Evolutionary conservation across 768 basidiomycete species (phyloP).

Genomic region (Suillus placidus): DNA sequence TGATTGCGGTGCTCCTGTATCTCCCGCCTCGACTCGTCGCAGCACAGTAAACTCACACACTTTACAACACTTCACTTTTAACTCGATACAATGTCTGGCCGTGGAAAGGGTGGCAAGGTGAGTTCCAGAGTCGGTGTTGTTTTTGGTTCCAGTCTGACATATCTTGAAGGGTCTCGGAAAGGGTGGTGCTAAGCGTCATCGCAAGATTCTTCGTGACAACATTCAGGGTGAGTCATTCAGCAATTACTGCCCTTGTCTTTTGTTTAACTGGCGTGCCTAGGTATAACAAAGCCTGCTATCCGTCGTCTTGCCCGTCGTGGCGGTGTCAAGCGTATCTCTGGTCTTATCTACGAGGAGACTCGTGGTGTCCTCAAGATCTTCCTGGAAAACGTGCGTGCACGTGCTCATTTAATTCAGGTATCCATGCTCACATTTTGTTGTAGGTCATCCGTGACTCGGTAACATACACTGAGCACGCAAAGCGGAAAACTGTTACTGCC

Average conservation of each 20-base stretch:
- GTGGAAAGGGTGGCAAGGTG: constrained; percentile 94
- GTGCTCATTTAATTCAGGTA: neutral
- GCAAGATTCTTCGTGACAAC: constrained; percentile 91
- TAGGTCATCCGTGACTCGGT: constrained; percentile 95
- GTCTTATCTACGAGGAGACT: constrained; percentile 96
- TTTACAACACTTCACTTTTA: constrained; percentile 19
- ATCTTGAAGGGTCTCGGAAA: constrained; percentile 80
- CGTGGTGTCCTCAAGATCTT: constrained; percentile 94
- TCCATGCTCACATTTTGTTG: constrained; percentile 10
- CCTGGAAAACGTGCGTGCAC: constrained; percentile 75
- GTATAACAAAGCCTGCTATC: constrained; percentile 94
- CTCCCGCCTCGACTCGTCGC: constrained; percentile 9
- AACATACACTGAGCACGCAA: constrained; percentile 98
- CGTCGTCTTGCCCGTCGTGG: constrained; percentile 96
- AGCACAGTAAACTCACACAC: constrained; percentile 17
- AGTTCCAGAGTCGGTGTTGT: constrained; percentile 12
- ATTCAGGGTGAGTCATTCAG: constrained; percentile 55
- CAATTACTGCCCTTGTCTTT: constrained; percentile 13
- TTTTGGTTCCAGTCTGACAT: constrained; percentile 8
- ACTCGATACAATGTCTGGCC: constrained; percentile 78
- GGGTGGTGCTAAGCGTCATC: constrained; percentile 95
- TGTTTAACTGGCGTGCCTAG: constrained; percentile 37
- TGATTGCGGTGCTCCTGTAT: constrained; percentile 10
- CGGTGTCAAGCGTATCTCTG: constrained; percentile 95
- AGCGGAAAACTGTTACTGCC: constrained; percentile 93